Evolutionary conservation across 2,329 filamentous ascomycete genomes (phyloP), one percentile per base, ranked within the genome.

Genomic region (Drechslerella stenobrocha): DNA sequence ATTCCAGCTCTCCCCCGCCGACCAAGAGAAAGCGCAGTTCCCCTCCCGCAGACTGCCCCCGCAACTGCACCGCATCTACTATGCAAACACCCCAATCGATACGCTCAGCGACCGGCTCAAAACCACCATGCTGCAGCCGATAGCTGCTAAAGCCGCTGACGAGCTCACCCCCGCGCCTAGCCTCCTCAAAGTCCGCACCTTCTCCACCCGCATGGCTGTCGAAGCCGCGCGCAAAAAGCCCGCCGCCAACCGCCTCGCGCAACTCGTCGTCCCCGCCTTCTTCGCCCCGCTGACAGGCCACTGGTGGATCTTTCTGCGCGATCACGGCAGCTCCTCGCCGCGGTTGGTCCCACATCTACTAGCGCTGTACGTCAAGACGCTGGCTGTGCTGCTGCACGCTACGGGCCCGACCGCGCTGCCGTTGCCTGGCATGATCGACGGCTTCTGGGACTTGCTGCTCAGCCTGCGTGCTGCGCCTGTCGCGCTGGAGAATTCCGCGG

Each of bases 221-320:
- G 82, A 87, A 73, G 82, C 82, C 58, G 81, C 79, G 52, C 77
- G 78, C 9, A 76, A 78, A 53, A 75, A 77, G 32, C 72, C 71
- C 0, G 53, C 34, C 1, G 53, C 65, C 24, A 72, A 65, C 34
- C 70, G 64, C 22, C 66, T 95, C 0, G 87, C 91, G 35, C 84
- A 86, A 51, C 79, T 95, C 23, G 83, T 97, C 23, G 82, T 85
- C 0, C 80, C 84, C 0, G 83, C 82, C 13, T 93, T 96, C 79
- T 96, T 97, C 82, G 88, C 87, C 70, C 92, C 93, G 0, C 80
- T 98, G 7, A 87, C 87, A 0, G 87, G 87, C 0, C 86, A 89
- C 40, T 95, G 93, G 77, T 88, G 87, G 74, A 80, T 87, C 1
- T 79, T 83, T 70, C 74, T 81, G 28, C 82, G 82, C 70, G 85